These are phyloP conservation scores for Cryptosporidium viatorum DNA, from an alignment of 169 alveolate genomes.

Conservation along the genomic window DNA sequence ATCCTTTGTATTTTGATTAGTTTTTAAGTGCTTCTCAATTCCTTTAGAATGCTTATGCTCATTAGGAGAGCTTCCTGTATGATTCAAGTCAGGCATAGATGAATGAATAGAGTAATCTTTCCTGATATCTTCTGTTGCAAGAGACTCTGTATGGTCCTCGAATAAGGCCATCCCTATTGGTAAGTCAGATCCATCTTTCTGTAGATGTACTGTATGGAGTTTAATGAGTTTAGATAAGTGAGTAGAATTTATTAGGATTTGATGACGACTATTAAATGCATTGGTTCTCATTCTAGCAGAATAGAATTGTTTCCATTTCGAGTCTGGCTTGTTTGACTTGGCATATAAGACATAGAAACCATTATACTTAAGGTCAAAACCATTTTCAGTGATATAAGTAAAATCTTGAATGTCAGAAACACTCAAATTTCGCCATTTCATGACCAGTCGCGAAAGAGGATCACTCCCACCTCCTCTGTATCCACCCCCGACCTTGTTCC, in stretches of 20 bases:
- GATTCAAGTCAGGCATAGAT: not conserved
- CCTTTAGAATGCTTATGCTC: not conserved
- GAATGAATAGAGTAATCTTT: not conserved
- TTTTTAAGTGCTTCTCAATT: not conserved
- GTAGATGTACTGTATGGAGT: constrained; percentile 49
- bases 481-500: constrained; percentile 72
- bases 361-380: constrained; percentile 37
- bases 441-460: constrained; percentile 37
- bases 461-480: constrained; percentile 70
- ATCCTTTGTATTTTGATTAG: not conserved
- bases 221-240: constrained; percentile 36
- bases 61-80: not conserved
- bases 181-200: constrained; percentile 52
- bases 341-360: constrained; percentile 57
- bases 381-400: constrained; percentile 31
- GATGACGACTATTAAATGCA: constrained; percentile 39
- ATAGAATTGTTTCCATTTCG: constrained; percentile 52
- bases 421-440: constrained; percentile 56
- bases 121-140: constrained; percentile 18
- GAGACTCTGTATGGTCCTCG: constrained; percentile 57
- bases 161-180: constrained; percentile 74
- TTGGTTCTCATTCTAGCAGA: constrained; percentile 74
- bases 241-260: constrained; percentile 36
- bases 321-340: constrained; percentile 23
- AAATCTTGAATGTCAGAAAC: constrained; percentile 29